phyloP scores from a whole-genome alignment of 1,284 basidiomycete species.

The Ceraceosorus guamensis region DNA sequence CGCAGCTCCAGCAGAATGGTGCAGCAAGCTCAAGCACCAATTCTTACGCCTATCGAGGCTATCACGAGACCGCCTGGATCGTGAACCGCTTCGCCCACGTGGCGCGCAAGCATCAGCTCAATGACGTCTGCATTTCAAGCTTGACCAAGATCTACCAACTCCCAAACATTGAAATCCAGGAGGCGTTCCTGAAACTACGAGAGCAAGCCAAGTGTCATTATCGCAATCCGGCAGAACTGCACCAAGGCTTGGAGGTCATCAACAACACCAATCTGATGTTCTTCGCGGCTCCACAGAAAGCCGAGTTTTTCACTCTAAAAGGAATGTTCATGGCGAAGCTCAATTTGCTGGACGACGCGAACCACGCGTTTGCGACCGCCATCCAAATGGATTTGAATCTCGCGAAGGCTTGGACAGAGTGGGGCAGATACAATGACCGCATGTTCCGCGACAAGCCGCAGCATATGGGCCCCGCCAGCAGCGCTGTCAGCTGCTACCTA shows the following conservation, averaged over 20 bases:
- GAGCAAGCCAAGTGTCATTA: constrained; percentile 99
- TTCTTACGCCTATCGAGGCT: constrained; percentile 94
- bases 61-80: constrained; percentile 99
- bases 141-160: constrained; percentile 97
- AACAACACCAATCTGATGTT: constrained; percentile 99
- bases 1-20: constrained; percentile 51
- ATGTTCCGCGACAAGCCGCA: constrained; percentile 64
- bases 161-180: constrained; percentile 99
- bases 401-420: constrained; percentile 97
- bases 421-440: constrained; percentile 89
- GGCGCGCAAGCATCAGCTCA: constrained; percentile 89
- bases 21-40: constrained; percentile 53
- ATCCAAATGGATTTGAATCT: constrained; percentile 92
- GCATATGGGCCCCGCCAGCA: constrained; percentile 58
- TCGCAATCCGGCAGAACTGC: constrained; percentile 86
- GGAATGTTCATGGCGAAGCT: constrained; percentile 95
- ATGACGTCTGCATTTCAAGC: constrained; percentile 90
- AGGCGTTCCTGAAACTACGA: constrained; percentile 95
- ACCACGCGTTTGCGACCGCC: constrained; percentile 63
- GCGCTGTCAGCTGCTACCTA: constrained; percentile 93
- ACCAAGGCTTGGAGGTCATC: constrained; percentile 92
- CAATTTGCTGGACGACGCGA: constrained; percentile 81
- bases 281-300: constrained; percentile 88
- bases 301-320: constrained; percentile 98
- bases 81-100: constrained; percentile 99